These are phyloP conservation scores for Glebionis coronaria DNA, from an alignment of 129 eudicot genomes.

Conservation along the genomic window DNA sequence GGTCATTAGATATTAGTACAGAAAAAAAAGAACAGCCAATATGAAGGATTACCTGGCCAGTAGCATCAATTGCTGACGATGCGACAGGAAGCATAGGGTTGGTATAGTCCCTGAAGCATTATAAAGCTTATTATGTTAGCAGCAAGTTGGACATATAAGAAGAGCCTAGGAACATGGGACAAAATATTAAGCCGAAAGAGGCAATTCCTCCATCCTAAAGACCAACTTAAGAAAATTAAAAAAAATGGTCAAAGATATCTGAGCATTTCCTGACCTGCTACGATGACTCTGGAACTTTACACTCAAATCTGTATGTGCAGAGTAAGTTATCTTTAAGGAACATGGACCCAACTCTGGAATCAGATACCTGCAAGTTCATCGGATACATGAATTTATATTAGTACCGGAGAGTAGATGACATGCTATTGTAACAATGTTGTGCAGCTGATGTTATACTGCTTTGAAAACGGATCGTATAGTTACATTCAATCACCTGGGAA, in stretches of 20 bases:
- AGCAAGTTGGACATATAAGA: neutral
- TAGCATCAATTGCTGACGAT: slow-evolving; percentile 91
- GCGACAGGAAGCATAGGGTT: slow-evolving; percentile 93
- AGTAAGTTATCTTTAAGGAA: slow-evolving; percentile 74
- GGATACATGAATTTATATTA: slow-evolving; percentile 10
- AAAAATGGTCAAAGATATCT: neutral
- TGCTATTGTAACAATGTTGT: neutral
- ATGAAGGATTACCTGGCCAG: slow-evolving; percentile 67
- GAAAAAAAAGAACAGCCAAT: neutral
- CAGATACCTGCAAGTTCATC: slow-evolving; percentile 52
- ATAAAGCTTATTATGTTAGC: slow-evolving; percentile 9
- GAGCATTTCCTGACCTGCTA: slow-evolving; percentile 56
- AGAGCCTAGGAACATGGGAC: neutral
- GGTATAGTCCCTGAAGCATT: slow-evolving; percentile 75
- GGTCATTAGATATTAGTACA: neutral
- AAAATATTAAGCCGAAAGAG: neutral
- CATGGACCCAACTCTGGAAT: slow-evolving; percentile 92
- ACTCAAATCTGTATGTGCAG: slow-evolving; percentile 95
- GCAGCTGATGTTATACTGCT: neutral
- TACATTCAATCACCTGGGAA: slow-evolving; percentile 80
- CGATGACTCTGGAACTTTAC: slow-evolving; percentile 96
- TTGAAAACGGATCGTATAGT: slow-evolving; percentile 2
- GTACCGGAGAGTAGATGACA: neutral
- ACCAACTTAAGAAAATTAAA: neutral
- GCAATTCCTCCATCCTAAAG: neutral